Evolutionary conservation across 805 yeast species (phyloP).

Genomic region (Ogataea paradorogensis): DNA sequence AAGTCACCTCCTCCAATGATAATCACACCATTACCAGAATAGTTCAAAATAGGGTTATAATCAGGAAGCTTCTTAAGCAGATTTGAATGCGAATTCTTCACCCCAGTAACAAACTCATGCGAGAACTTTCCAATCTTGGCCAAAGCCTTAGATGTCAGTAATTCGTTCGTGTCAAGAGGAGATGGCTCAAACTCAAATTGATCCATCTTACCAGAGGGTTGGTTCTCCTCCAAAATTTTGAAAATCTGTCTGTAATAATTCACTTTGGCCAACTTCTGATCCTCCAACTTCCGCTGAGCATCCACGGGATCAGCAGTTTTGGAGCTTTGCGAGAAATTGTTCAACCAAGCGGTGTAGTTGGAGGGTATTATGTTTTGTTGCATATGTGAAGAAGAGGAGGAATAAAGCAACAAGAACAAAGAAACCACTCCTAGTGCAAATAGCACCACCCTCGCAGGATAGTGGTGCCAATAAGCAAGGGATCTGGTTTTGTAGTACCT

Average conservation of each 20-base stretch:
- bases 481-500: slow-evolving; percentile 20
- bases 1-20: slow-evolving; percentile 65
- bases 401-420: slow-evolving; percentile 9
- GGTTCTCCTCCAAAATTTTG: slow-evolving; percentile 19
- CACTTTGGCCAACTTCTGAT: slow-evolving; percentile 16
- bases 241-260: slow-evolving; percentile 23
- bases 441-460: slow-evolving; percentile 11
- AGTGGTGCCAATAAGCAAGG: slow-evolving; percentile 13
- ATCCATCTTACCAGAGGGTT: slow-evolving; percentile 20
- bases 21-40: slow-evolving; percentile 55
- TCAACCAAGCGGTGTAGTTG: slow-evolving; percentile 26
- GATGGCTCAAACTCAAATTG: slow-evolving; percentile 17
- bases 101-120: slow-evolving; percentile 26
- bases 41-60: slow-evolving; percentile 32
- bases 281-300: slow-evolving; percentile 11
- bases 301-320: slow-evolving; percentile 1
- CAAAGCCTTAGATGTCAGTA: slow-evolving; percentile 9
- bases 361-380: slow-evolving; percentile 22
- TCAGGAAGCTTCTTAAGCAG: slow-evolving; percentile 37
- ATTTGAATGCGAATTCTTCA: slow-evolving; percentile 33
- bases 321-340: slow-evolving; percentile 6
- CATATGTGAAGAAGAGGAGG: slow-evolving; percentile 15
- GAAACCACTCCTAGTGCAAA: slow-evolving; percentile 6
- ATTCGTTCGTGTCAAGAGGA: slow-evolving; percentile 2
- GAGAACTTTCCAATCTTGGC: slow-evolving; percentile 18